Conservation (phyloP, 148 eudicot species). For the Cornus florida region DNA sequence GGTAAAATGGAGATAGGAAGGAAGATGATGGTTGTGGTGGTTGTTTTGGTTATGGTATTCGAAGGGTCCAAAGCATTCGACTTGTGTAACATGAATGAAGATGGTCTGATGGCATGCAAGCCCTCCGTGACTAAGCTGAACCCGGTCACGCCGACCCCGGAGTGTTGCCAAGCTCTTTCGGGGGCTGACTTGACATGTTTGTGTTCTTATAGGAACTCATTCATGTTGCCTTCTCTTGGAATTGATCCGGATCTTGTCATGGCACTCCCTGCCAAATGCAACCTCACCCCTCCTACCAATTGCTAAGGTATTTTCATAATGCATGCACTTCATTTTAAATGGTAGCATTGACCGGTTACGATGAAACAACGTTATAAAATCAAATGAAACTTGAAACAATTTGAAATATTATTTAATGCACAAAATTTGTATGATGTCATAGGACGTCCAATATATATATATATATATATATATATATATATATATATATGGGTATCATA, state of each 20-base stretch:
- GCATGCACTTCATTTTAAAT: too few species aligned
- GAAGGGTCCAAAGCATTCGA: slow-evolving; percentile 12
- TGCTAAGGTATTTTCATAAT: slow-evolving; percentile 15
- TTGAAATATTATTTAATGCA: too few species aligned
- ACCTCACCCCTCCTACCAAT: slow-evolving; percentile 27
- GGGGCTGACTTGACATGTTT: too few species aligned
- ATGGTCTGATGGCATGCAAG: slow-evolving; percentile 30
- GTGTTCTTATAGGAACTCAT: slow-evolving; percentile 13
- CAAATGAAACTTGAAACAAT: too few species aligned
- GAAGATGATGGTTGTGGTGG: slow-evolving; percentile 2
- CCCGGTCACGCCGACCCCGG: slow-evolving; percentile 8
- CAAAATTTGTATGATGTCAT: too few species aligned
- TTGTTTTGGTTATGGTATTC: neutral
- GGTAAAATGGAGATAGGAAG: neutral
- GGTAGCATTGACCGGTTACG: too few species aligned
- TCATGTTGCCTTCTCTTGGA: slow-evolving; percentile 40
- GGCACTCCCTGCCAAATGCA: slow-evolving; percentile 43
- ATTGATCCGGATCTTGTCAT: slow-evolving; percentile 43
- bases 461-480: too few species aligned
- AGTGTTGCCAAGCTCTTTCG: too few species aligned
- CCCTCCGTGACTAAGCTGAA: slow-evolving; percentile 21
- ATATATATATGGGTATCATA: too few species aligned
- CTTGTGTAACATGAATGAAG: slow-evolving; percentile 33
- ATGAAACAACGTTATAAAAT: too few species aligned
- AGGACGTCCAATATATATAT: too few species aligned